Evolutionary conservation across 1,284 basidiomycete genomes (phyloP).

Genomic region (Ceratobasidium sp.): DNA sequence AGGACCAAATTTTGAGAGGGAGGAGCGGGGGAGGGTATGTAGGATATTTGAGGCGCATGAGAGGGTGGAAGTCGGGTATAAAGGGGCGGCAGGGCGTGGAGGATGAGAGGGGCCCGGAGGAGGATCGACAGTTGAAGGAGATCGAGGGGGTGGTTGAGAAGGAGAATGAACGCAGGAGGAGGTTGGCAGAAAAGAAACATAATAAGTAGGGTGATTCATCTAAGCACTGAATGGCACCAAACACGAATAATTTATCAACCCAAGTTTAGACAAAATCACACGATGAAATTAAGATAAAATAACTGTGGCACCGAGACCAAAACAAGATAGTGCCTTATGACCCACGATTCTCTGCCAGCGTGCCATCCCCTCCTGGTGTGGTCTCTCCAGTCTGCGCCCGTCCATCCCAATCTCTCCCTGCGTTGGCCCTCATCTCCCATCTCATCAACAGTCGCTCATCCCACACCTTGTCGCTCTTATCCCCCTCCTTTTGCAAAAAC

Average conservation of each 20-base stretch:
- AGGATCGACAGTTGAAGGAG: constrained; percentile 56
- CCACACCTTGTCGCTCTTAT: constrained; percentile 69
- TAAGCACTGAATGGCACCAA: no score
- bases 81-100: constrained; percentile 58
- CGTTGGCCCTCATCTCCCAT: constrained; percentile 79
- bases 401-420: constrained; percentile 73
- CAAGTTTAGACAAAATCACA: no score
- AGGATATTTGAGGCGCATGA: constrained; percentile 48
- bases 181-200: not conserved
- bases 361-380: not conserved
- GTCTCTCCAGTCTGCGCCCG: constrained; percentile 50
- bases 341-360: no score
- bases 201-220: no score
- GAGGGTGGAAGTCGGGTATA: constrained; percentile 57
- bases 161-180: constrained; percentile 56
- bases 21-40: constrained; percentile 50
- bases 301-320: no score
- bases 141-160: constrained; percentile 56
- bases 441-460: constrained; percentile 74
- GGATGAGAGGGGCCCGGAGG: constrained; percentile 59
- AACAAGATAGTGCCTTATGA: no score
- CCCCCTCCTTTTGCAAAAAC: constrained; percentile 67
- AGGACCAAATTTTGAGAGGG: constrained; percentile 51
- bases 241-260: no score
- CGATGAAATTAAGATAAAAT: no score